Evolutionary conservation across 2,329 filamentous ascomycete genomes (phyloP).

Genomic region (Ramularia collo-cygni): DNA sequence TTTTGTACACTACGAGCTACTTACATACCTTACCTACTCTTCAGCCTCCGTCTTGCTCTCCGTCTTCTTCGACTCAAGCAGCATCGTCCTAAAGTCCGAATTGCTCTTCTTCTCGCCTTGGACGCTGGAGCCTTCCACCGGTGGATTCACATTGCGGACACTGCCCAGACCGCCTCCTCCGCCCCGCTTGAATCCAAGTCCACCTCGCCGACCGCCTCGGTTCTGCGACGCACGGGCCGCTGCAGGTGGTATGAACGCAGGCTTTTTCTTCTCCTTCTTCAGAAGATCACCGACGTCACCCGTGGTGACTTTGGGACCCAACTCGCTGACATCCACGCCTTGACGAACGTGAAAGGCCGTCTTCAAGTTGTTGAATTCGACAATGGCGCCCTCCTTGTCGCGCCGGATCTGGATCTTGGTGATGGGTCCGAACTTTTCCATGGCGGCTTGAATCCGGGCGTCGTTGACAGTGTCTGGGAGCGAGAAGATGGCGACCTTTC

Average conservation of each 20-base stretch:
- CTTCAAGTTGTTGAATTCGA: constrained; percentile 68
- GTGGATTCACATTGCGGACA: constrained; percentile 15
- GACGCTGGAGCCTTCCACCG: constrained; percentile 18
- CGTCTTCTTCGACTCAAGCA: constrained; percentile 37
- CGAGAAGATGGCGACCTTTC: constrained; percentile 75
- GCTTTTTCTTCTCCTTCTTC: constrained; percentile 34
- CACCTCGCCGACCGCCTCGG: constrained; percentile 40
- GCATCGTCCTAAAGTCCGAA: constrained; percentile 51
- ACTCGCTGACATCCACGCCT: constrained; percentile 34
- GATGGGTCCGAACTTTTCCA: constrained; percentile 63
- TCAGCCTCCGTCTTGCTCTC: too few relatives aligned
- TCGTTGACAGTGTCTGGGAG: constrained; percentile 91
- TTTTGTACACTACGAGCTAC: too few relatives aligned
- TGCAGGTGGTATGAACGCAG: constrained; percentile 18
- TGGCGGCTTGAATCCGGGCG: constrained; percentile 66
- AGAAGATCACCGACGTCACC: constrained; percentile 49
- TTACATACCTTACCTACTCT: neutral
- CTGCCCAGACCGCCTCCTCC: constrained; percentile 30
- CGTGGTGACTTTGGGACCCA: constrained; percentile 35
- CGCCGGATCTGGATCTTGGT: constrained; percentile 73
- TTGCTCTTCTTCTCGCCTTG: constrained; percentile 46
- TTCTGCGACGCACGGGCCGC: constrained; percentile 41
- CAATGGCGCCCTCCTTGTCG: constrained; percentile 73
- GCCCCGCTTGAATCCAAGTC: constrained; percentile 44
- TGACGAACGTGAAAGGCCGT: constrained; percentile 65